Percentiles rank a stretch among this genome's conserved stretches.
These are phyloP conservation scores for Blastocystis sp. DNA, from an alignment of 352 stramenopile genomes.

Conservation along the genomic window DNA sequence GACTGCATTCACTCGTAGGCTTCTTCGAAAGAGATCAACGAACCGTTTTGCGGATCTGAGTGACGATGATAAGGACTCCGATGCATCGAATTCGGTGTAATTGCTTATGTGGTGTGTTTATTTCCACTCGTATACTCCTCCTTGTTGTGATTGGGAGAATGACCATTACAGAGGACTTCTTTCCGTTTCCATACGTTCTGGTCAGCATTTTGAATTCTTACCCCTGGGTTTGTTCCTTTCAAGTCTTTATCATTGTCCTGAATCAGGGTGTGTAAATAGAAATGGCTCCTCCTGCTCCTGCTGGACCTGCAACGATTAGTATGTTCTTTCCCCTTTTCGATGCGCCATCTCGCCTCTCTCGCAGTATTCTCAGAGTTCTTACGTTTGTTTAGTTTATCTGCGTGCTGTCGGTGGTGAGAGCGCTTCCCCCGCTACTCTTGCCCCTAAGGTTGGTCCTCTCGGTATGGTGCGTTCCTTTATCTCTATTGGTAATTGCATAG, in stretches of 20 bases:
- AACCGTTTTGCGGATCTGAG: constrained; percentile 37
- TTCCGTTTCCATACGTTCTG: background rate
- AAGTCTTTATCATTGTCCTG: constrained; percentile 73
- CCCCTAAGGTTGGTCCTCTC: constrained; percentile 98
- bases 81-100: background rate
- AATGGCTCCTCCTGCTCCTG: constrained; percentile 71
- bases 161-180: background rate
- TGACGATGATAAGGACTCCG: constrained; percentile 6
- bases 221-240: background rate
- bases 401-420: constrained; percentile 97
- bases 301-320: constrained; percentile 69
- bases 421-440: constrained; percentile 92
- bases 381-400: constrained; percentile 79
- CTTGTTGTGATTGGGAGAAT: constrained; percentile 3
- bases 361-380: background rate
- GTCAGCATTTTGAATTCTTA: background rate
- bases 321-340: constrained; percentile 71
- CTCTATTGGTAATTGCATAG: constrained; percentile 93
- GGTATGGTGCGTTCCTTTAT: constrained; percentile 93
- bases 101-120: background rate
- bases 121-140: background rate
- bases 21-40: constrained; percentile 20
- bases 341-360: background rate
- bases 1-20: background rate
- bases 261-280: constrained; percentile 99